Conservation (phyloP, 2,329 filamentous ascomycete species). For the Arthrobotrys conoides region DNA sequence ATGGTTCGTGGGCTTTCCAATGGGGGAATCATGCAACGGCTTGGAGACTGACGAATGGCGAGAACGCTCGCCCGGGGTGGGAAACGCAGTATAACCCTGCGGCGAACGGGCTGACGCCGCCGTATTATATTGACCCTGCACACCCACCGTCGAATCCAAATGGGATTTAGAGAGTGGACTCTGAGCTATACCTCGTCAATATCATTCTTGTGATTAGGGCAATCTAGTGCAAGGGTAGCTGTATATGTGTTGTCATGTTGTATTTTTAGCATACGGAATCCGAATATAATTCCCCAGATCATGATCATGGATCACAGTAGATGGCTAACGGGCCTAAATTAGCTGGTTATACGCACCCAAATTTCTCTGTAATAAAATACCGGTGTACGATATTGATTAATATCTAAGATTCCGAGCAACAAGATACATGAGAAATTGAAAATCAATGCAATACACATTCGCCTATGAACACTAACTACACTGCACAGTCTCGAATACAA, state of each 20-base stretch:
- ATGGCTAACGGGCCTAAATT: too few relatives aligned
- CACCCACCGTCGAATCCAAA: conserved; percentile 1
- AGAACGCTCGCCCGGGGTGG: background rate
- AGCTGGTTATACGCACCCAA: too few relatives aligned
- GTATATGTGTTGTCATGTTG: background rate
- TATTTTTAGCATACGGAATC: background rate
- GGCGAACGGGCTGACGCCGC: conserved; percentile 3
- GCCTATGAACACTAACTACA: conserved; percentile 12
- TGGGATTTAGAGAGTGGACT: background rate
- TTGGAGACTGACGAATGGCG: conserved; percentile 19
- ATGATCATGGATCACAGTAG: too few relatives aligned
- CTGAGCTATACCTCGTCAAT: background rate
- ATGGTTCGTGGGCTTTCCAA: background rate
- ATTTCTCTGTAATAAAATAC: background rate
- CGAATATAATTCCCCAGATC: too few relatives aligned
- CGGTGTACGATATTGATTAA: background rate
- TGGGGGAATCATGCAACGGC: conserved; percentile 8
- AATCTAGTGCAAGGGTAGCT: too few relatives aligned
- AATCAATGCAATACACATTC: conserved; percentile 10
- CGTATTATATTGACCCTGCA: conserved; percentile 5
- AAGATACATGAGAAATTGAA: conserved; percentile 12
- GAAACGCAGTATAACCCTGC: conserved; percentile 6
- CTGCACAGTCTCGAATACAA: conserved; percentile 12
- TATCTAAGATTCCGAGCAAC: conserved; percentile 6
- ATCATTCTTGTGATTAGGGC: background rate